Base-by-base conservation (phyloP, 2,329 filamentous ascomycete species). In the Exophiala calicioides region DNA sequence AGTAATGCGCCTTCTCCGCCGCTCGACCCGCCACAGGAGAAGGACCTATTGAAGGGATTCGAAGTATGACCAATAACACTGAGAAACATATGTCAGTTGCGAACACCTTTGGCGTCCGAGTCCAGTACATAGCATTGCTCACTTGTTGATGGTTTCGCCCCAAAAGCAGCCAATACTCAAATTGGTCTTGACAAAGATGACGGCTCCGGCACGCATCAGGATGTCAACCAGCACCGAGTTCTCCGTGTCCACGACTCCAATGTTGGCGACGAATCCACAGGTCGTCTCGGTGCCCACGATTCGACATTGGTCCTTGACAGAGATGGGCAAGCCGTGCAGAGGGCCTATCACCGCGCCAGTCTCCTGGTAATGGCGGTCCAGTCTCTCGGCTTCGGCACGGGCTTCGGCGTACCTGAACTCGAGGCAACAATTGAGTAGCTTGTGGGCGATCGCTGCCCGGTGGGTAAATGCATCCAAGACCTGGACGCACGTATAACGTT, bases 251-350 rank as follows among this genome's bases (percentile, higher is more conserved):
- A 27, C 15, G n/a, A 9, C 16, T n/a, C 37, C 37, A 40, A 40
- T 29, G 7, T 19, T 16, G 16, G 12, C 37, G 4, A 40, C 37
- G n/a, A 27, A 40, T 9, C 37, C 37, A 13, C 21, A 27, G 8
- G 37, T 40, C 9, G 37, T 40, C 8, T 40, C 37, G 6, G 24
- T 27, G 23, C 37, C 37, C 1, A 18, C 8, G 24, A 64, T 55
- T n/a, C 29, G 39, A 18, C 27, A 43, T 40, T 43, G 68, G 48
- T 74, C 72, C 49, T 75, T 75, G 18, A 74, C 49, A 39, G 68
- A 80, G 27, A 84, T 64, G 3, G 80, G 80, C 2, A 84, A 66
- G 3, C 81, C 81, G 56, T 85, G 81, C 0, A 85, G 68, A 1
- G 80, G 79, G 0, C 81, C 81, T 1, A 77, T 58, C 20, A 27